These are phyloP conservation scores for Beauveria scarabaeidicola DNA, from an alignment of 2,329 filamentous ascomycete species.

Conservation along the genomic window DNA sequence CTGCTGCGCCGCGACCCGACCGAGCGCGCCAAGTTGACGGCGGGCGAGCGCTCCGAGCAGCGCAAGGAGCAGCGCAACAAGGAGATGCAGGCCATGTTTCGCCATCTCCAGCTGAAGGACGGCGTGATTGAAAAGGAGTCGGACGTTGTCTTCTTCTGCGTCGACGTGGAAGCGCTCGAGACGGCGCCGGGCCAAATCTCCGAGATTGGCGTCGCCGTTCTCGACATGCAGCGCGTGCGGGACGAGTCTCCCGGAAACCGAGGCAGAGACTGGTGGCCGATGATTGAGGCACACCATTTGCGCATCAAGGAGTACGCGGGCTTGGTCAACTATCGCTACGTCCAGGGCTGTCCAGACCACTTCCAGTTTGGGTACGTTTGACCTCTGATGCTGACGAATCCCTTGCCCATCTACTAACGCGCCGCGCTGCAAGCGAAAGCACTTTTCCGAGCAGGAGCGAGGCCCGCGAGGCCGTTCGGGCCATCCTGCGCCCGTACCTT, in stretches of 20 bases:
- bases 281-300: constrained; percentile 66
- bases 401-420: not conserved
- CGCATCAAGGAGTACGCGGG: constrained; percentile 61
- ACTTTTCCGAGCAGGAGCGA: constrained; percentile 29
- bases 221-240: constrained; percentile 58
- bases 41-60: constrained; percentile 30
- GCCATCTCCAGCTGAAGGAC: constrained; percentile 57
- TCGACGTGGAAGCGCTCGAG: constrained; percentile 83
- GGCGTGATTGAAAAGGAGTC: not conserved
- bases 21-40: not conserved
- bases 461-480: constrained; percentile 26
- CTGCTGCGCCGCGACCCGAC: not conserved
- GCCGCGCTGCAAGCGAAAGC: constrained; percentile 30
- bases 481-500: constrained; percentile 26
- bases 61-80: constrained; percentile 42
- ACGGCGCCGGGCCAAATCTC: constrained; percentile 57
- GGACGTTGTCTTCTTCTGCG: constrained; percentile 55
- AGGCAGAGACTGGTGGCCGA: constrained; percentile 57
- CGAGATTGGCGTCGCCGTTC: constrained; percentile 74
- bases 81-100: constrained; percentile 55
- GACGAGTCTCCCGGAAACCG: constrained; percentile 49
- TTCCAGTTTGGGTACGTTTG: constrained; percentile 64
- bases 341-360: constrained; percentile 61
- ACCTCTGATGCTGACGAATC: not conserved
- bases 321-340: constrained; percentile 58